Conservation (phyloP, 2,329 filamentous ascomycete species). For the Metarhizium brunneum region DNA sequence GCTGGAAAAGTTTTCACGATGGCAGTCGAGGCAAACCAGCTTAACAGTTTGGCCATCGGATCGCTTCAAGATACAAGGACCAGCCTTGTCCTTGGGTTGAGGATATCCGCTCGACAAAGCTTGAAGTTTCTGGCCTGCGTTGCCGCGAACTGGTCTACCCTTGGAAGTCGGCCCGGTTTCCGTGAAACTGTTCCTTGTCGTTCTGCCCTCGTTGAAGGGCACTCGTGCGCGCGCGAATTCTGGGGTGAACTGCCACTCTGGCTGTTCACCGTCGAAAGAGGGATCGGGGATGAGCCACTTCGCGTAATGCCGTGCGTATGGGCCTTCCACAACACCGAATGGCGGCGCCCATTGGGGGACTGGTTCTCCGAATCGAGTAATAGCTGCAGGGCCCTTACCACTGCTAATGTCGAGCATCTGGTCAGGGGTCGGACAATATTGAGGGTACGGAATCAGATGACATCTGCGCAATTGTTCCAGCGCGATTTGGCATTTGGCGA, state of each 20-base stretch:
- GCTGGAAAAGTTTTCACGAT: constrained; percentile 86
- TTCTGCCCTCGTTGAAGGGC: constrained; percentile 55
- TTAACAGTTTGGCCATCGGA: constrained; percentile 82
- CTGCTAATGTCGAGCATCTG: constrained; percentile 62
- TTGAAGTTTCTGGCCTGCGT: constrained; percentile 54
- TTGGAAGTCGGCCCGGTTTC: constrained; percentile 34
- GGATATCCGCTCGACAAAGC: constrained; percentile 62
- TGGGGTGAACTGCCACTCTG: constrained; percentile 32
- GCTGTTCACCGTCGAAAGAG: constrained; percentile 64
- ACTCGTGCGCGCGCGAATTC: constrained; percentile 34
- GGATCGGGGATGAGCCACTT: constrained; percentile 90
- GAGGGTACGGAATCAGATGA: constrained; percentile 83
- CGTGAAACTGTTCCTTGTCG: constrained; percentile 64
- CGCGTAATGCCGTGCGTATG: constrained; percentile 88
- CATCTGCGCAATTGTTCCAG: constrained; percentile 90
- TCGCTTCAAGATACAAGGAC: constrained; percentile 76
- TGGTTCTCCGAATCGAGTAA: constrained; percentile 50
- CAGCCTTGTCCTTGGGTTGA: constrained; percentile 68
- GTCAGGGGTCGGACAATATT: constrained; percentile 54
- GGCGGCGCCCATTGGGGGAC: constrained; percentile 73
- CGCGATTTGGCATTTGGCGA: constrained; percentile 89
- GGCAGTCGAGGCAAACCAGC: constrained; percentile 80
- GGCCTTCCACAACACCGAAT: constrained; percentile 84
- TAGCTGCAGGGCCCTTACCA: constrained; percentile 65
- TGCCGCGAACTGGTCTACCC: constrained; percentile 38